Conservation (phyloP, 73 alveolate species). For the Paramecium sonneborni region DNA sequence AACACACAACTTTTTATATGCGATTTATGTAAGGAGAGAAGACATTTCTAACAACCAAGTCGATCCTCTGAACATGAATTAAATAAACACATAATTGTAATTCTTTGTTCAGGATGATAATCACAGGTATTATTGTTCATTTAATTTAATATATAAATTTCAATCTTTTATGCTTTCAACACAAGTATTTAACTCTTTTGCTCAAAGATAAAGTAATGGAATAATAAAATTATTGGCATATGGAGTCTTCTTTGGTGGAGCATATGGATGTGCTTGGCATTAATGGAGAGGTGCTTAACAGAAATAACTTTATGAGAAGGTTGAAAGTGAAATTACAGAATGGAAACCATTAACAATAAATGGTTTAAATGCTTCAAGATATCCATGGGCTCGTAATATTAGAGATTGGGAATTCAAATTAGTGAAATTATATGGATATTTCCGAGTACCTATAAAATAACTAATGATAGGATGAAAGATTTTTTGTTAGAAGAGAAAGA, state of each 20-base stretch:
- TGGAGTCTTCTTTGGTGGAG: slow-evolving; percentile 36
- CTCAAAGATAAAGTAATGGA: slow-evolving; percentile 15
- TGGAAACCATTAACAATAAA: slow-evolving; percentile 34
- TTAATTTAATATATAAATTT: background rate
- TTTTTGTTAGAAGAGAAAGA: slow-evolving; percentile 70
- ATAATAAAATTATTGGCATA: slow-evolving; percentile 22
- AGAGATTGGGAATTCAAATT: slow-evolving; percentile 67
- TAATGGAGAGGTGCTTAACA: background rate
- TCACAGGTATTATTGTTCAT: background rate
- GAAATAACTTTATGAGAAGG: slow-evolving; percentile 27
- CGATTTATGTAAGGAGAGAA: background rate
- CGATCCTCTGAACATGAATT: slow-evolving; percentile 1
- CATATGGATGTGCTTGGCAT: slow-evolving; percentile 54
- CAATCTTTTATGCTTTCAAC: slow-evolving; percentile 29
- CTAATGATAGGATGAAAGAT: slow-evolving; percentile 56
- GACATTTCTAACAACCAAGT: slow-evolving; percentile 36
- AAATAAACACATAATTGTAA: background rate
- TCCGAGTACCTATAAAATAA: slow-evolving; percentile 8
- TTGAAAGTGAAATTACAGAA: slow-evolving; percentile 51
- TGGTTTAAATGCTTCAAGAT: slow-evolving; percentile 54
- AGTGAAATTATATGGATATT: slow-evolving; percentile 62
- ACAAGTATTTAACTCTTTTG: slow-evolving; percentile 22
- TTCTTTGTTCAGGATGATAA: background rate
- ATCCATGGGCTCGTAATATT: slow-evolving; percentile 64
- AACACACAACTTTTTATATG: slow-evolving; percentile 36